Conservation (phyloP, 2,329 filamentous ascomycete genomes). For the Neurospora sp. region DNA sequence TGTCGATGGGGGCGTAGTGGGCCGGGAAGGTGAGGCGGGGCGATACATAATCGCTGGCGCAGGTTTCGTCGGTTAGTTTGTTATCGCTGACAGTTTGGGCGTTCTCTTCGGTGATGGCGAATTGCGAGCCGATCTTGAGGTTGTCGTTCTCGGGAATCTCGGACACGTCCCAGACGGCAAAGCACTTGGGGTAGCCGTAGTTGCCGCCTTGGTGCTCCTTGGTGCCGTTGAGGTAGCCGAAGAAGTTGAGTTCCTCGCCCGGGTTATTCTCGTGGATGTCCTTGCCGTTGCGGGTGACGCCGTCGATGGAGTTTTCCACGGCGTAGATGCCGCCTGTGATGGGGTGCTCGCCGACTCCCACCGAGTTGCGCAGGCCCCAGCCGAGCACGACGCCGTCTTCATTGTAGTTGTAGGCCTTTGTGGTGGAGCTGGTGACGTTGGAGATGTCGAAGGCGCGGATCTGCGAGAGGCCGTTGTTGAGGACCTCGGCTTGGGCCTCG, state of each 20-base stretch:
- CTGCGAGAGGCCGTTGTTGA: slow-evolving; percentile 51
- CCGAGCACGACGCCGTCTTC: slow-evolving; percentile 40
- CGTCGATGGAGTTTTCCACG: slow-evolving; percentile 63
- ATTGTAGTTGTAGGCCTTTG: slow-evolving; percentile 34
- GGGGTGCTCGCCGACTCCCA: slow-evolving; percentile 58
- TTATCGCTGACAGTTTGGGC: neutral
- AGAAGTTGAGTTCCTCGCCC: slow-evolving; percentile 64
- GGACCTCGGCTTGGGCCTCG: slow-evolving; percentile 41
- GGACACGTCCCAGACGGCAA: slow-evolving; percentile 49
- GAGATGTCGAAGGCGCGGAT: slow-evolving; percentile 41
- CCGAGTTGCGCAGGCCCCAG: slow-evolving; percentile 65
- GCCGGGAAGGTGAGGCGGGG: slow-evolving; percentile 33
- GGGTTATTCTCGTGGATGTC: slow-evolving; percentile 61
- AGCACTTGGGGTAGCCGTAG: slow-evolving; percentile 60
- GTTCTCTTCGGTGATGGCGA: slow-evolving; percentile 27
- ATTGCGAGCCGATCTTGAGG: slow-evolving; percentile 38
- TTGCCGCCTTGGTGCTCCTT: slow-evolving; percentile 27
- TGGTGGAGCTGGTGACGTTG: slow-evolving; percentile 18
- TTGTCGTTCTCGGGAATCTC: slow-evolving; percentile 31
- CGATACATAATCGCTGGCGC: slow-evolving; percentile 30
- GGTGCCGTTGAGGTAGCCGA: slow-evolving; percentile 44
- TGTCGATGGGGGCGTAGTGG: slow-evolving; percentile 62
- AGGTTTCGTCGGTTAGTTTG: slow-evolving; percentile 32
- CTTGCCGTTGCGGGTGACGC: slow-evolving; percentile 45
- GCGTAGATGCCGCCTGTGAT: slow-evolving; percentile 40